Evolutionary conservation across 345 rosid species (phyloP).

Genomic region (Pseudoturritis turrita): DNA sequence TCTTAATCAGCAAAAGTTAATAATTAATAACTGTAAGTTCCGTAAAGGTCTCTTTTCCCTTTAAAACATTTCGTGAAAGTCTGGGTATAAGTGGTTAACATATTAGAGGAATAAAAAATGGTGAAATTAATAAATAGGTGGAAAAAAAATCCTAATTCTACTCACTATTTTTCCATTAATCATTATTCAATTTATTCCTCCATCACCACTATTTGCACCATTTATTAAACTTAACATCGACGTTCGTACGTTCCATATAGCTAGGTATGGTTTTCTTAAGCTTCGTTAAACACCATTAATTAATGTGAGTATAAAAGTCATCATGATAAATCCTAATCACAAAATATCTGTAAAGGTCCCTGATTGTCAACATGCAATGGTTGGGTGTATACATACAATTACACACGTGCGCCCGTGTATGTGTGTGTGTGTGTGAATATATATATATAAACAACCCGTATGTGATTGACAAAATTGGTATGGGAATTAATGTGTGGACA

Average conservation of each 20-base stretch:
- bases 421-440: neutral
- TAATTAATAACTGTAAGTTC: neutral
- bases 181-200: too few species aligned
- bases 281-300: neutral
- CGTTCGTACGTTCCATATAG: neutral
- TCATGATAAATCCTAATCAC: neutral
- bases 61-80: neutral
- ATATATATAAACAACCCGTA: neutral
- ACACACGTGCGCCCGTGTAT: neutral
- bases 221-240: neutral
- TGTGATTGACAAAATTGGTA: neutral
- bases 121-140: too few species aligned
- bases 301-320: neutral
- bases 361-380: neutral
- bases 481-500: neutral
- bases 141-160: too few species aligned
- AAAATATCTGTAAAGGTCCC: neutral
- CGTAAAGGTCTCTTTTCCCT: neutral
- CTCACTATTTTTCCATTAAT: too few species aligned
- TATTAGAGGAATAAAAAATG: too few species aligned
- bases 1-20: neutral
- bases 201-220: too few species aligned
- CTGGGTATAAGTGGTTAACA: too few species aligned
- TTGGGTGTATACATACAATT: neutral
- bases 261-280: neutral